Evolutionary conservation across 345 rosid genomes (phyloP).

Genomic region (Orychophragmus violaceus): DNA sequence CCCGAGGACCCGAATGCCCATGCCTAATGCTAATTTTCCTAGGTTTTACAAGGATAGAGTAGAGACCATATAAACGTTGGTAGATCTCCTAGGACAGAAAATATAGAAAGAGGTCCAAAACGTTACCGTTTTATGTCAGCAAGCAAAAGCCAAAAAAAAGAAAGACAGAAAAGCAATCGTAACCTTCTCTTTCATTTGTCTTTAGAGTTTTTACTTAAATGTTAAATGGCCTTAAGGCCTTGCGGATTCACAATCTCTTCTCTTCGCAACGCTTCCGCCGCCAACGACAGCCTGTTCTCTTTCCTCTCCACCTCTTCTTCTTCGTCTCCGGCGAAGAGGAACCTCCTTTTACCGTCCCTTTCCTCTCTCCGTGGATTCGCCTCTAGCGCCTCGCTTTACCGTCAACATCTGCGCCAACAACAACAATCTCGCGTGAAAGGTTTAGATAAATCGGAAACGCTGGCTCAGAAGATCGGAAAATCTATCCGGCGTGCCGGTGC

Average conservation of each 20-base stretch:
- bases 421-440: constrained; percentile 25
- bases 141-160: neutral
- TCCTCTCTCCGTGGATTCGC: constrained; percentile 27
- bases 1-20: too few species aligned
- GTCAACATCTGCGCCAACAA: constrained; percentile 17
- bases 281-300: constrained; percentile 12
- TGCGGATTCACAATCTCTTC: constrained; percentile 31
- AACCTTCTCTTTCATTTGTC: constrained; percentile 5
- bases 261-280: constrained; percentile 32
- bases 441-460: constrained; percentile 41
- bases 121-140: neutral
- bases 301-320: constrained; percentile 3
- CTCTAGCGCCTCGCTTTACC: constrained; percentile 35
- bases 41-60: too few species aligned
- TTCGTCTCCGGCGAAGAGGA: constrained; percentile 19
- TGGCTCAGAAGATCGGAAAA: constrained; percentile 98
- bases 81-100: neutral
- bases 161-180: neutral
- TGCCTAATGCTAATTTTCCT: too few species aligned
- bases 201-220: neutral
- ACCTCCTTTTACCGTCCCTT: too few species aligned
- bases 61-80: neutral
- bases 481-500: constrained; percentile 89
- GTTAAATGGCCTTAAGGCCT: constrained; percentile 80
- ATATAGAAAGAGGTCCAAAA: neutral